phyloP scores from a whole-genome alignment of 345 rosid genomes.

The Clausena lansium region DNA sequence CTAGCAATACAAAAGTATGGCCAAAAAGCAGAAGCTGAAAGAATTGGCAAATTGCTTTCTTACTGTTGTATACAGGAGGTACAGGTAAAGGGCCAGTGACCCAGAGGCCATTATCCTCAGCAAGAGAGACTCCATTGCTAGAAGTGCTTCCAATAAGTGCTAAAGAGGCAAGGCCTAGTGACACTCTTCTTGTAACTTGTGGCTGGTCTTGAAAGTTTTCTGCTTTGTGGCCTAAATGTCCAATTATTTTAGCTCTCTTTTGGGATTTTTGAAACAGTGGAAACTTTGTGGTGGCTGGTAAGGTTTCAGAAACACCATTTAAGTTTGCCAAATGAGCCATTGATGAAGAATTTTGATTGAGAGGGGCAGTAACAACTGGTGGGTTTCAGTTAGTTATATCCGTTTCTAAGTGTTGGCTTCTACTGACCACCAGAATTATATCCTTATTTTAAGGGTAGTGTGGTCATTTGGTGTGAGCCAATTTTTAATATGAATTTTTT shows the following conservation, averaged over 20 bases:
- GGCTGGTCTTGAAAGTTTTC: conserved; percentile 30
- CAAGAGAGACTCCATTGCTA: conserved; percentile 39
- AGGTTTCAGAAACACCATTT: conserved; percentile 35
- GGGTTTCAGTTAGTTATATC: conserved; percentile 24
- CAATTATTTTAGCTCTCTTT: conserved; percentile 24
- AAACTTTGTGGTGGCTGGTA: conserved; percentile 29
- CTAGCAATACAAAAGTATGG: not conserved
- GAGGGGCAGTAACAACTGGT: conserved; percentile 7
- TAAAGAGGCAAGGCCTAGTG: conserved; percentile 59
- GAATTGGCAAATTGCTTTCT: conserved; percentile 39
- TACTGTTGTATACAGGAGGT: conserved; percentile 68
- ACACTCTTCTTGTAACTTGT: conserved; percentile 53
- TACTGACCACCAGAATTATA: conserved; percentile 43
- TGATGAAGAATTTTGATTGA: not conserved
- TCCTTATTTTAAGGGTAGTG: conserved; percentile 32
- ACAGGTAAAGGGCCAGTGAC: conserved; percentile 54
- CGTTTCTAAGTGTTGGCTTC: not conserved
- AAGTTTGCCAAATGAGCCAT: conserved; percentile 51
- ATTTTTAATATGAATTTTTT: not conserved
- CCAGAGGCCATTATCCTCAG: conserved; percentile 75
- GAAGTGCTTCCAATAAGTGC: conserved; percentile 33
- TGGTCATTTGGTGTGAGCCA: conserved; percentile 21
- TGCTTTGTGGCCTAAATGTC: conserved; percentile 29
- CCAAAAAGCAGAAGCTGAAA: not conserved
- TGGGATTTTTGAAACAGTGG: conserved; percentile 11